A percentile compares a stretch with the other conserved stretches of the same genome.
phyloP scores from a whole-genome alignment of 768 basidiomycete genomes.

The Cyclocybe cylindracea region DNA sequence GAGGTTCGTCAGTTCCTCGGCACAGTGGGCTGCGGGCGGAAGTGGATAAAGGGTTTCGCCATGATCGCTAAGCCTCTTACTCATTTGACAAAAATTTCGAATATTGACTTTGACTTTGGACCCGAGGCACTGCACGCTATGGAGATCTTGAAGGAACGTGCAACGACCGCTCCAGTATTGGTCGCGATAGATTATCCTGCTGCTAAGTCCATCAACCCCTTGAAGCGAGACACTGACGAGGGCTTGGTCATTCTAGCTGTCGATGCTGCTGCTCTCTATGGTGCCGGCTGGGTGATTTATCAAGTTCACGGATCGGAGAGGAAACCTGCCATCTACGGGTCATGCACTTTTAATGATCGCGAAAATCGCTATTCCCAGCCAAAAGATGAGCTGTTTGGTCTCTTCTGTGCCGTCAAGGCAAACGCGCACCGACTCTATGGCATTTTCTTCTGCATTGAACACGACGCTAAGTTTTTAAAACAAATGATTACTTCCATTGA shows the following conservation, averaged over 20 bases:
- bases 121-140: slow-evolving; percentile 16
- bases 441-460: slow-evolving; percentile 1
- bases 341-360: slow-evolving; percentile 29
- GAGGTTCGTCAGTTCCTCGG: slow-evolving; percentile 33
- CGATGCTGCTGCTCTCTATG: slow-evolving; percentile 25
- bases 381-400: slow-evolving; percentile 31
- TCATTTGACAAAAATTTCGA: slow-evolving; percentile 14
- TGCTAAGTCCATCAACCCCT: slow-evolving; percentile 12
- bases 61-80: slow-evolving; percentile 16
- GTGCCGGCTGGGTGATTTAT: slow-evolving; percentile 31
- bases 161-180: slow-evolving; percentile 24
- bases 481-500: slow-evolving; percentile 2
- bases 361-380: slow-evolving; percentile 33
- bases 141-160: slow-evolving; percentile 24
- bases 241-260: slow-evolving; percentile 29
- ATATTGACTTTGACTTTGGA: slow-evolving; percentile 29
- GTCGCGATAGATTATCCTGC: slow-evolving; percentile 23
- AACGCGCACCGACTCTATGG: slow-evolving; percentile 2
- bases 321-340: slow-evolving; percentile 25
- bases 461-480: slow-evolving; percentile 4
- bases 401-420: slow-evolving; percentile 23
- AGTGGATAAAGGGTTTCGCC: slow-evolving; percentile 27
- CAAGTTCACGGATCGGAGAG: slow-evolving; percentile 22
- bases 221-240: slow-evolving; percentile 14
- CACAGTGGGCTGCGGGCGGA: slow-evolving; percentile 20